Percentiles rank a stretch among this genome's conserved stretches.
Conservation (phyloP, 257 asterid species). For the Scutellaria galericulata region DNA sequence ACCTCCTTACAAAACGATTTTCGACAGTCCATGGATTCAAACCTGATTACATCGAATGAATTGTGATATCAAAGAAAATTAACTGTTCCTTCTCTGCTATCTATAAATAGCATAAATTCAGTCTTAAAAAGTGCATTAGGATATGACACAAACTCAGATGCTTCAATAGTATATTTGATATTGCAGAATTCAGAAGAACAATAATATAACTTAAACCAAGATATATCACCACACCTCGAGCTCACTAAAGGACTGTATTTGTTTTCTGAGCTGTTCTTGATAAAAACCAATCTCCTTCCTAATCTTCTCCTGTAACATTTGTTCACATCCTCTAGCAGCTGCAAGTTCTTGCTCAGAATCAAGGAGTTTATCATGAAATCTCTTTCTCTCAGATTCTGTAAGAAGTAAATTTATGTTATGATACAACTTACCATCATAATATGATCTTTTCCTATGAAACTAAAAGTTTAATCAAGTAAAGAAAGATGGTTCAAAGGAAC, state of each 20-base stretch:
- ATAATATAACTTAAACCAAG: constrained; percentile 10
- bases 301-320: constrained; percentile 74
- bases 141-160: constrained; percentile 20
- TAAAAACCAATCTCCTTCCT: constrained; percentile 76
- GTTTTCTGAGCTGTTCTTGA: constrained; percentile 75
- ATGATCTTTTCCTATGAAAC: constrained; percentile 1
- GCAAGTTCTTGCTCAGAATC: constrained; percentile 92
- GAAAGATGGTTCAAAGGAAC: too few relatives aligned
- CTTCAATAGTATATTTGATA: constrained; percentile 10
- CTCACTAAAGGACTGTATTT: constrained; percentile 75
- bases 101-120: constrained; percentile 9
- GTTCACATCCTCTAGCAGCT: constrained; percentile 91
- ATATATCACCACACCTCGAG: constrained; percentile 68
- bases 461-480: too few relatives aligned
- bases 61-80: constrained; percentile 1
- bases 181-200: constrained; percentile 8
- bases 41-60: constrained; percentile 3
- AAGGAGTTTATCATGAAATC: constrained; percentile 62
- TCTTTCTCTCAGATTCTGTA: constrained; percentile 85
- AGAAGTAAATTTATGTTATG: constrained; percentile 32
- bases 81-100: constrained; percentile 10
- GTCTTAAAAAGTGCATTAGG: constrained; percentile 10
- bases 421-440: constrained; percentile 34
- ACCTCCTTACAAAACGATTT: constrained; percentile 13
- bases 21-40: background rate